These are phyloP conservation scores for Aureobasidium sp. DNA, from an alignment of 2,329 filamentous ascomycete genomes.

Conservation along the genomic window DNA sequence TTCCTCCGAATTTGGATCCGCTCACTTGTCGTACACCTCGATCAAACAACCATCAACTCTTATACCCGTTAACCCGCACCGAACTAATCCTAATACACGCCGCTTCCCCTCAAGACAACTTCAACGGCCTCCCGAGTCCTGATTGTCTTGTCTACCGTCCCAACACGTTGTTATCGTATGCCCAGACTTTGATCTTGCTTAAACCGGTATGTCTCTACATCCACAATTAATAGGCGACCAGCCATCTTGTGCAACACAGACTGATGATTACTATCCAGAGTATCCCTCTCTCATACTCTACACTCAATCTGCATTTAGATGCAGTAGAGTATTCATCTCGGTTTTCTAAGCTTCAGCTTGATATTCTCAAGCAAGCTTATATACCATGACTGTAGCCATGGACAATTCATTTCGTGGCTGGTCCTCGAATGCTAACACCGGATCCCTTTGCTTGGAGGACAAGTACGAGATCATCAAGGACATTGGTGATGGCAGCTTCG, in stretches of 20 bases:
- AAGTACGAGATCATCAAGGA: conserved; percentile 96
- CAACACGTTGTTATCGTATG: conserved; percentile 4
- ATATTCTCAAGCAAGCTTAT: conserved; percentile 2
- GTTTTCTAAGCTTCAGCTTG: conserved; percentile 9
- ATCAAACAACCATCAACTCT: conserved; percentile 3
- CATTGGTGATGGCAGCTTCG: conserved; percentile 97
- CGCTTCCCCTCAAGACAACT: conserved; percentile 9
- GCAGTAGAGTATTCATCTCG: conserved; percentile 4
- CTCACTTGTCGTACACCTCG: conserved; percentile 13
- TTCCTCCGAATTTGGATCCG: not conserved
- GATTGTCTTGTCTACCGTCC: not conserved
- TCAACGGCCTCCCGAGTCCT: conserved; percentile 9
- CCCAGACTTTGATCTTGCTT: conserved; percentile 4
- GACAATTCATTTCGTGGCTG: conserved; percentile 65
- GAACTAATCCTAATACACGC: conserved; percentile 16
- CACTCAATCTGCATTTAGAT: conserved; percentile 5
- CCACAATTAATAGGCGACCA: not conserved
- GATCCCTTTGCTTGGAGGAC: conserved; percentile 65
- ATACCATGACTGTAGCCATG: conserved; percentile 63
- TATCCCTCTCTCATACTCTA: conserved; percentile 1
- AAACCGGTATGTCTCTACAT: conserved; percentile 11
- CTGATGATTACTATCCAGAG: not conserved
- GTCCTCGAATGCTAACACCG: conserved; percentile 33
- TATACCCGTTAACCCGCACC: conserved; percentile 11
- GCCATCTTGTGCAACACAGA: conserved; percentile 2